Base-by-base conservation (phyloP, 768 basidiomycete species). In the Rhodotorula paludigena region DNA sequence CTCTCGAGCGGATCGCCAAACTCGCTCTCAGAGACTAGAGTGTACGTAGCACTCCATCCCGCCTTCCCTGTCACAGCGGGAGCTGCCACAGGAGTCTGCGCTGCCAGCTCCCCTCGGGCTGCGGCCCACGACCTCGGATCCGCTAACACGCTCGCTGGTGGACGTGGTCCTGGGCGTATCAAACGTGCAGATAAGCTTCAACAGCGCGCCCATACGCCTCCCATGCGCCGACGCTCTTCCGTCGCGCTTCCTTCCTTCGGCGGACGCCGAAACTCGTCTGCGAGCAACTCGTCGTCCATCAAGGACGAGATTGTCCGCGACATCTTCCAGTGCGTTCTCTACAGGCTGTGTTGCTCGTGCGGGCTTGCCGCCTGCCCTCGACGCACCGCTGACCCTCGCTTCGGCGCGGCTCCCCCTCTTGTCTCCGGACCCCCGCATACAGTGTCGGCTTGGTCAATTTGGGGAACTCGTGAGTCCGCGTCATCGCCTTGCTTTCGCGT, bases 401-500 rank as follows among this genome's bases (percentile, higher is more conserved):
- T 21, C 7, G 23, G 30, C 47, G 32, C 47, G 41, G 58, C 48
- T 52, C 16, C 15, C 28, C n/a, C 32, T 16, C 25, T 58, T 33
- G 21, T 9, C 44, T 25, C 38, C 28, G 5, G 30, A 6, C 12
- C 54, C 30, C 51, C 39, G 33, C 21, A 20, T 16, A 23, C 66
- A 72, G 71, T 12, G 59, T 68, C 44, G 71, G 71, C 14, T 48
- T 72, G 2, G 60, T 78, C 66, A 79, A 79, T 64, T 76, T 79
- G 51, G 78, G 79, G 36, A 81, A 81, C 72, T 72, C 70, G 65
- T 71, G 44, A 21, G 69, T 56, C 47, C n/a, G 12, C n/a, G n/a
- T n/a, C n/a, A n/a, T n/a, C n/a, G n/a, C n/a, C n/a, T n/a, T n/a
- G n/a, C n/a, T n/a, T n/a, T n/a, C n/a, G n/a, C n/a, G n/a, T n/a